phyloP scores from a whole-genome alignment of 805 yeast genomes.

The Lachancea fermentati region DNA sequence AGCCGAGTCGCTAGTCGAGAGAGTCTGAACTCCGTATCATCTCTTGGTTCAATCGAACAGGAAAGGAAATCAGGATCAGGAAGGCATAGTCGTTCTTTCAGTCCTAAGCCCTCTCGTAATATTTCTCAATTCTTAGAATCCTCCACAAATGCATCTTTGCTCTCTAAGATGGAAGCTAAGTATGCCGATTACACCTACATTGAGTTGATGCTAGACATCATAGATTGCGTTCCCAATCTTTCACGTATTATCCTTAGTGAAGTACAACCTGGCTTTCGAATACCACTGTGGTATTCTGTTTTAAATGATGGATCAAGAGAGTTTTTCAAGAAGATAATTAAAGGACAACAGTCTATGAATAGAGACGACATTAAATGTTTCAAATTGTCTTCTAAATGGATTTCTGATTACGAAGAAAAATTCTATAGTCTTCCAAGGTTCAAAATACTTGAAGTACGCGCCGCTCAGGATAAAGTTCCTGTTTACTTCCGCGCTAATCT shows the following conservation, averaged over 20 bases:
- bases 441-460: slow-evolving; percentile 24
- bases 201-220: slow-evolving; percentile 36
- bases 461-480: slow-evolving; percentile 12
- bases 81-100: neutral
- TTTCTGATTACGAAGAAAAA: slow-evolving; percentile 23
- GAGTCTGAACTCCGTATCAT: neutral
- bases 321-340: slow-evolving; percentile 30
- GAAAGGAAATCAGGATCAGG: neutral
- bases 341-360: slow-evolving; percentile 30
- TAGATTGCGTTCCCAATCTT: slow-evolving; percentile 44
- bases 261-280: slow-evolving; percentile 48
- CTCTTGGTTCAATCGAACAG: neutral
- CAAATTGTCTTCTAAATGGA: slow-evolving; percentile 25
- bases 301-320: slow-evolving; percentile 31
- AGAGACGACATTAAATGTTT: slow-evolving; percentile 28
- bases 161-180: slow-evolving; percentile 20
- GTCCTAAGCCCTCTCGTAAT: neutral
- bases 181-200: slow-evolving; percentile 31
- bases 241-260: slow-evolving; percentile 37
- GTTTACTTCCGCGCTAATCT: slow-evolving; percentile 37
- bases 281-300: slow-evolving; percentile 40
- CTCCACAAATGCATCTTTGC: neutral
- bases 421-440: slow-evolving; percentile 26
- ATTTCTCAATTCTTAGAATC: neutral
- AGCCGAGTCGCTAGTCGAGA: neutral